These are phyloP conservation scores for Hyaloperonospora arabidopsidis DNA, from an alignment of 352 stramenopile species.

Conservation along the genomic window DNA sequence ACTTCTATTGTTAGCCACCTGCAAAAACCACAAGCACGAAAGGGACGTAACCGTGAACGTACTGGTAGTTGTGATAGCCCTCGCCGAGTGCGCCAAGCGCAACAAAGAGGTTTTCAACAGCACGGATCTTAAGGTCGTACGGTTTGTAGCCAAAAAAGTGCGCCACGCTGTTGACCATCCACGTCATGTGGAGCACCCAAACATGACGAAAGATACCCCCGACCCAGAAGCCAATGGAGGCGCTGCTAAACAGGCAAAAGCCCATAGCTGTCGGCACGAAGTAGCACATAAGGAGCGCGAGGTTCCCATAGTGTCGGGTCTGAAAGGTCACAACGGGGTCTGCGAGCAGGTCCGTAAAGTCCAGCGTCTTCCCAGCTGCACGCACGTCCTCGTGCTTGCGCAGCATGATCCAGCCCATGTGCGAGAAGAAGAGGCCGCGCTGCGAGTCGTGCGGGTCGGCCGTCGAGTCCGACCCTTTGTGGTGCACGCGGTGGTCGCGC, in stretches of 20 bases:
- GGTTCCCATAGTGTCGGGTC: constrained; percentile 87
- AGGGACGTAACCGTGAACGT: constrained; percentile 19
- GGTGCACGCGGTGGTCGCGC: constrained; percentile 98
- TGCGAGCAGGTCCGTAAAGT: constrained; percentile 91
- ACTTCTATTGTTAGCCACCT: too few relatives aligned
- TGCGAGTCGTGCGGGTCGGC: constrained; percentile 93
- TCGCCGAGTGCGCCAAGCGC: constrained; percentile 93
- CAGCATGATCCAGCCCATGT: constrained; percentile 98
- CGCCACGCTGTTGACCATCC: constrained; percentile 97
- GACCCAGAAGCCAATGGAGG: constrained; percentile 94
- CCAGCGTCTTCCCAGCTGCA: constrained; percentile 86
- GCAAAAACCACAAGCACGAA: constrained; percentile 8
- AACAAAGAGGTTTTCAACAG: constrained; percentile 95
- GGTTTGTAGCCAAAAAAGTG: constrained; percentile 98
- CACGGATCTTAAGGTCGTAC: constrained; percentile 93
- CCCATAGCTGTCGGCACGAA: constrained; percentile 89
- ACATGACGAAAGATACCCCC: constrained; percentile 93
- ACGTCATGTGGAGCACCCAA: constrained; percentile 96
- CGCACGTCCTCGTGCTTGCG: constrained; percentile 92
- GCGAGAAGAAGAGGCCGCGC: constrained; percentile 97
- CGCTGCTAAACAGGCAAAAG: constrained; percentile 76
- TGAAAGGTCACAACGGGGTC: constrained; percentile 95
- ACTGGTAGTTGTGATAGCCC: constrained; percentile 98
- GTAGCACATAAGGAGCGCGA: constrained; percentile 95
- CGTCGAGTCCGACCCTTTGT: constrained; percentile 97